Base-by-base conservation (phyloP, 139 green algal genomes). In the Chlorella sorokiniana region DNA sequence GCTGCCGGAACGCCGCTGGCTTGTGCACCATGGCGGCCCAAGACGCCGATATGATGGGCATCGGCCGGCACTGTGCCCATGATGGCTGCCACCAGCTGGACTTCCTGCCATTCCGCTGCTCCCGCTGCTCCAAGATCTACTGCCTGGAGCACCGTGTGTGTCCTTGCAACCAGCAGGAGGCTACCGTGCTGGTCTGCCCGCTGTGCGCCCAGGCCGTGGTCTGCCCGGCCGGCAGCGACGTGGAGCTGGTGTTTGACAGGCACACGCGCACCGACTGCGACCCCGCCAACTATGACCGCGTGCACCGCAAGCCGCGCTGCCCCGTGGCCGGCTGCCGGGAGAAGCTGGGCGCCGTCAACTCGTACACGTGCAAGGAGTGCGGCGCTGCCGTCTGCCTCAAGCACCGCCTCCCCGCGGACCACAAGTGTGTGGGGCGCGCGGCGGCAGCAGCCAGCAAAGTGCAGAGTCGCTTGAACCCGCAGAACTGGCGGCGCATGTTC, bases 71-170 rank as follows among this genome's bases (percentile, higher is more conserved):
- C 82, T 96, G 93, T 69, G 64, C 81, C 8, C 63, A 89, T 29
- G 25, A 75, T 3, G 75, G 83, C 31, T 96, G 93, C 78, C 11
- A 69, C 0, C 91, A 95, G 77, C 31, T 93, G 1, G 93, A 96
- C 78, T 96, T 96, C 70, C 64, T 96, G 45, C 93, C 93, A 0
- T 96, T 96, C 84, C 88, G 64, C 54, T 96, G 93, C 75, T 70
- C 81, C 27, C 79, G 84, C 25, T 96, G 92, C 52, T 35, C 51
- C 23, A 70, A 79, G 0, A 84, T 71, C 3, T 96, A 89, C 78
- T 96, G 93, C 84, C 31, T 93, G 37, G 89, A 95, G 1, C 92
- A 96, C 76, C 84, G 90, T 3, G 86, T 78, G 1, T 89, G 89
- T 7, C 22, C 35, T 0, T 96, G 93, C 82, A 37, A 78, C 86